Evolutionary conservation across 2,329 filamentous ascomycete species (phyloP), one percentile per base, ranked within the genome.

Genomic region (Plectosphaerella cucumerina): DNA sequence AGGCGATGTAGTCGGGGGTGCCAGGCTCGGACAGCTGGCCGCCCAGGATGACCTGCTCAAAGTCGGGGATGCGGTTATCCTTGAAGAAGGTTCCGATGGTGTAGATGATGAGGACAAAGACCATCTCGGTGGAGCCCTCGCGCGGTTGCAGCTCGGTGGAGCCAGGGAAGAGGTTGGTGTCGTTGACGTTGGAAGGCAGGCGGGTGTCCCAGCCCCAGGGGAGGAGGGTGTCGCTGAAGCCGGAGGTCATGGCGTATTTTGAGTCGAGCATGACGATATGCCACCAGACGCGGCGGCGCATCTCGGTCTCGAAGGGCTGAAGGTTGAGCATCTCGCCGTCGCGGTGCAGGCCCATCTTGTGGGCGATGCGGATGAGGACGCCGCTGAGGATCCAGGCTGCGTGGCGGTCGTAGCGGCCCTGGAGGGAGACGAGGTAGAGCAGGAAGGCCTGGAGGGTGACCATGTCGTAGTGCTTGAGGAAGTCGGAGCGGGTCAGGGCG

Each of bases 211-310:
- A 83, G 39, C 70, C 70, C n/a, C 69, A 70, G 4, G 76, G 74
- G 3, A 81, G 65, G 49, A 78, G 65, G 10, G 75, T 74, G 55
- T 78, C 74, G 52, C 72, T 79, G 21, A 84, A 71, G 2, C 81
- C 81, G 5, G 81, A 82, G 51, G 80, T 69, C 51, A 84, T 65
- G 41, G 80, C 81, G 50, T 77, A 77, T 56, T 80, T 78, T 42
- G 75, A 70, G 54, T 85, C 82, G 48, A 81, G 70, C 50, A 84
- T 69, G 46, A 82, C 71, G 22, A 86, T 76, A 59, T 82, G 77
- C 82, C 82, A 85, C 84, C 84, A 88, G 18, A 87, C 71, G 6
- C 85, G 73, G 42, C 84, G 71, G n/a, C 84, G 76, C 73, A 87
- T 86, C 60, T 88, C 83, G 3, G 78, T 79, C 58, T 87, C 83